Evolutionary conservation across 495 filamentous ascomycete species (phyloP).

Genomic region (Penicillium verhagenii): DNA sequence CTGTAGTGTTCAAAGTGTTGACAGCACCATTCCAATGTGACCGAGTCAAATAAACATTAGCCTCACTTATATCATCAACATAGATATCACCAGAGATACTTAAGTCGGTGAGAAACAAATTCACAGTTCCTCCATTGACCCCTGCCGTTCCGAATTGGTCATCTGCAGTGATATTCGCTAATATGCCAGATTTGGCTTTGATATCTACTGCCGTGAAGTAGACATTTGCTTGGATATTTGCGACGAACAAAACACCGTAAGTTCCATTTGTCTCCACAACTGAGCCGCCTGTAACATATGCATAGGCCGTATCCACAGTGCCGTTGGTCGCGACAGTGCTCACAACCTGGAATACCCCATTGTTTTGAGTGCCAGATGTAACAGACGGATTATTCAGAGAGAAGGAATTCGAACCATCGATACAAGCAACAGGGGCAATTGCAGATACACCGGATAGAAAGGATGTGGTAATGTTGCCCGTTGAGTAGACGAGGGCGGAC

Average conservation of each 20-base stretch:
- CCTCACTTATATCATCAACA: background rate
- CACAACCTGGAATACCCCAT: slow-evolving; percentile 2
- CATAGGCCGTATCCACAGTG: background rate
- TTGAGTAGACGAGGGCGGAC: slow-evolving; percentile 2
- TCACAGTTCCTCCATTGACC: background rate
- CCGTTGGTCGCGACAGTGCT: background rate
- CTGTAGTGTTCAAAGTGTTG: background rate
- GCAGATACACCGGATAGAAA: background rate
- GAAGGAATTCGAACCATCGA: slow-evolving; percentile 3
- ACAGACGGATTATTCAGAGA: background rate
- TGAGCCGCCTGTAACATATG: slow-evolving; percentile 1
- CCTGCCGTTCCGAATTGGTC: background rate
- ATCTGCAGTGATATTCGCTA: background rate
- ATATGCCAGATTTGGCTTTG: background rate
- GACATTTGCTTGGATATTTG: slow-evolving; percentile 1
- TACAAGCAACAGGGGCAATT: background rate
- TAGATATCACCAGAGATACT: background rate
- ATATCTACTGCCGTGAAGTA: background rate
- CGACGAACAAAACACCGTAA: background rate
- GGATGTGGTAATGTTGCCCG: slow-evolving; percentile 2
- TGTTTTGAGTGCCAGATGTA: background rate
- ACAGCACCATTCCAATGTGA: slow-evolving; percentile 2
- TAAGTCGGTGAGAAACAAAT: background rate
- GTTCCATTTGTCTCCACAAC: slow-evolving; percentile 2
- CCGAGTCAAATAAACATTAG: background rate